Conservation (phyloP, 768 basidiomycete species). For the Boletus pseudopeckii region DNA sequence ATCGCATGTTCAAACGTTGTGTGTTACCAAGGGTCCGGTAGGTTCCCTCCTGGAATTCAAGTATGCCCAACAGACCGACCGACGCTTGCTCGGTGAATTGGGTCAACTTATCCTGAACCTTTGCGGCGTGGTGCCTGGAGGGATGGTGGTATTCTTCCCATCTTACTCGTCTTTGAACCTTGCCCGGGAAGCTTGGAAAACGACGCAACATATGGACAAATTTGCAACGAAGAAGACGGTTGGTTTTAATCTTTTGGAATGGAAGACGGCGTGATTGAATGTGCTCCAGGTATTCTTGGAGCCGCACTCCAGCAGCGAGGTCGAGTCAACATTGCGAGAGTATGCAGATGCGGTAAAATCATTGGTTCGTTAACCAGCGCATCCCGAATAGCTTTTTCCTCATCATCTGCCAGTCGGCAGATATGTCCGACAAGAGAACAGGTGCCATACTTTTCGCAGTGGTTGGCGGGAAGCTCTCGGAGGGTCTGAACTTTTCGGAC, state of each 20-base stretch:
- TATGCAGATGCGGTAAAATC: conserved; percentile 54
- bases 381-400: not conserved
- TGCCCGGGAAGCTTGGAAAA: conserved; percentile 64
- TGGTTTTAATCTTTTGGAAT: conserved; percentile 5
- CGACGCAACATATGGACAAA: conserved; percentile 57
- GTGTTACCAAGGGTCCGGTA: conserved; percentile 70
- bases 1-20: conserved; percentile 71
- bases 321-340: conserved; percentile 71
- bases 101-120: conserved; percentile 84
- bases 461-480: conserved; percentile 95
- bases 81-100: conserved; percentile 68
- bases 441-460: conserved; percentile 92
- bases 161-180: conserved; percentile 80
- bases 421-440: conserved; percentile 30
- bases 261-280: not conserved
- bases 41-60: conserved; percentile 80
- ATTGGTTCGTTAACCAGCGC: conserved; percentile 14
- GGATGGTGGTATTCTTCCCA: conserved; percentile 92
- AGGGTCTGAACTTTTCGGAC: conserved; percentile 79
- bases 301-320: conserved; percentile 66
- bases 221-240: conserved; percentile 75
- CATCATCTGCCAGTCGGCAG: conserved; percentile 15
- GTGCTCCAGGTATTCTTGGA: conserved; percentile 80
- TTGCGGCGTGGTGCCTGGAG: conserved; percentile 72
- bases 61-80: conserved; percentile 67